Evolutionary conservation across 1,284 basidiomycete species (phyloP), one percentile per base, ranked within the genome.

Genomic region (Marasmius oreades): DNA sequence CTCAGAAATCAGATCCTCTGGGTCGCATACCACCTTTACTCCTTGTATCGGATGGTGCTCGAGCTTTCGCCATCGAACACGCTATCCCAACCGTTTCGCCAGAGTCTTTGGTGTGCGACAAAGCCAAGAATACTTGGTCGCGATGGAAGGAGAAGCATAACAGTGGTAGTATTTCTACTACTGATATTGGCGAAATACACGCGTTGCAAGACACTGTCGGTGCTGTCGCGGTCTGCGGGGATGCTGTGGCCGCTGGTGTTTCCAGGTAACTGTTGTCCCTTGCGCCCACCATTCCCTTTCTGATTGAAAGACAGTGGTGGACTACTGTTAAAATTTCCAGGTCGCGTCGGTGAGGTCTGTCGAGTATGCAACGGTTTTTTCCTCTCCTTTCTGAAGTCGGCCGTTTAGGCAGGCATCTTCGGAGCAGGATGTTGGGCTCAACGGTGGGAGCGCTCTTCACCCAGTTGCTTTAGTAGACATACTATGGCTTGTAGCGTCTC

Each of bases 401-500:
- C 18, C 24, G 36, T 33, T n/a, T 54, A 85, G 84, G 86, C 85
- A 16, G 81, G 82, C 0, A 64, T 79, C 5, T 86, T 79, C 61
- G 84, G 87, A 26, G 80, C 85, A 14, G 88, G 88, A 31, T 90
- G 87, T 58, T 91, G 87, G 87, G 86, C 86, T 7, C 72, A 77
- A 52, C 43, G 58, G 10, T 31, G 28, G 28, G 28, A 31, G 28
- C 10, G 5, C 10, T 31, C 28, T 31, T 31, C 28, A 4, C 28
- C 28, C 28, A 31, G 28, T 10, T 31, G 4, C 10, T 37, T 12
- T 4, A 43, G 59, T 62, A 55, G 56, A 46, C 24, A 43, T 23
- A 70, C 69, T 26, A 73, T 85, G 60, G 83, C 86, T 23, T 89
- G 85, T 61, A 90, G 88, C 58, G 75, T 90, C 36, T 89, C 88